phyloP scores from a whole-genome alignment of 2,329 filamentous ascomycete species.

The Phialophora verrucosa region DNA sequence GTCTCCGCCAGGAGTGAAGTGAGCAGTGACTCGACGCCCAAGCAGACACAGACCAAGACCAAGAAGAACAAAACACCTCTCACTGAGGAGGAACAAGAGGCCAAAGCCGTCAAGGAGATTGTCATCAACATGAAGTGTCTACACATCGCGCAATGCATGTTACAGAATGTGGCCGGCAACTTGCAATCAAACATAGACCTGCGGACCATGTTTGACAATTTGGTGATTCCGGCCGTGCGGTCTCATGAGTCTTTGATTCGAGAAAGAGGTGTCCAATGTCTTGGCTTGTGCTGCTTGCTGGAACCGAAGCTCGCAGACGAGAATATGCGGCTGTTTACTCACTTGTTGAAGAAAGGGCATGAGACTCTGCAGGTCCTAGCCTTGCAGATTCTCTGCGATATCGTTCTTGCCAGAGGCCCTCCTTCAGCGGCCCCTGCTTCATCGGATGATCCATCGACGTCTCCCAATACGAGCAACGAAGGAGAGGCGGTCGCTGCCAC shows the following conservation, averaged over 20 bases:
- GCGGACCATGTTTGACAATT: slow-evolving; percentile 97
- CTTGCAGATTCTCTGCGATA: slow-evolving; percentile 89
- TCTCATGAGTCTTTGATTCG: slow-evolving; percentile 91
- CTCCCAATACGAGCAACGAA: slow-evolving; percentile 9
- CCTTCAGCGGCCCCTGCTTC: slow-evolving; percentile 55
- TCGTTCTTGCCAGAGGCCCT: slow-evolving; percentile 75
- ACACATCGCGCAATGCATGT: slow-evolving; percentile 96
- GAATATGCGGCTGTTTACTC: slow-evolving; percentile 90
- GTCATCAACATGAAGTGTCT: slow-evolving; percentile 98
- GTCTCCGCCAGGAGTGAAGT: slow-evolving; percentile 90
- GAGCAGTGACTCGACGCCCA: slow-evolving; percentile 57
- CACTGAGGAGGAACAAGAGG: slow-evolving; percentile 53
- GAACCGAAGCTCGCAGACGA: slow-evolving; percentile 89
- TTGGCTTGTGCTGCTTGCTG: slow-evolving; percentile 88
- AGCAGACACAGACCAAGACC: slow-evolving; percentile 39
- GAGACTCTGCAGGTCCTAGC: slow-evolving; percentile 87
- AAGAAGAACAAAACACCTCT: slow-evolving; percentile 29
- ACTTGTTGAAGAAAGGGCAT: slow-evolving; percentile 94
- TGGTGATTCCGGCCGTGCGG: slow-evolving; percentile 92
- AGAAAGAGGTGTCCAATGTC: slow-evolving; percentile 84
- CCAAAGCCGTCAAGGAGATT: slow-evolving; percentile 84
- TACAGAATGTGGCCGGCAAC: slow-evolving; percentile 87
- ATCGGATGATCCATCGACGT: neutral
- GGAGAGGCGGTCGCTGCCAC: slow-evolving; percentile 40
- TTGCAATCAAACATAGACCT: slow-evolving; percentile 87